Evolutionary conservation across 2,329 filamentous ascomycete genomes (phyloP), one percentile per base, ranked within the genome.

Genomic region (Botrytis sinoallii): DNA sequence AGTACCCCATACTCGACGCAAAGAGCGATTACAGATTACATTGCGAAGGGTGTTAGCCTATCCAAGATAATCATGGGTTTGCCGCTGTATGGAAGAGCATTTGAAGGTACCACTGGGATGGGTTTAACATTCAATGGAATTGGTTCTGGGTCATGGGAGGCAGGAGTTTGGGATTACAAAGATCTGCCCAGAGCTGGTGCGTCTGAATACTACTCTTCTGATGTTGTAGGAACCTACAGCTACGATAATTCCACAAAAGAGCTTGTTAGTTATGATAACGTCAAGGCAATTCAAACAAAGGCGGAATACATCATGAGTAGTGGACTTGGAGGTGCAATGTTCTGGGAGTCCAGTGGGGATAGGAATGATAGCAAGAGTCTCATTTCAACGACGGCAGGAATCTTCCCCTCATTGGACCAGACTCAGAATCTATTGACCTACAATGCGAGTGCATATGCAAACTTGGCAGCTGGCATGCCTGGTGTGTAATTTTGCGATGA

Each of bases 101-200:
- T 95, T 79, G 83, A 85, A 66, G 82, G 85, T 52, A 92, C 93
- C 0, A 82, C 84, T n/a, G 93, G 93, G 0, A 86, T 91, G 1
- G 93, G 93, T 14, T 82, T 87, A 75, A 73, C 86, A 0, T 96
- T 86, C 83, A 86, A 79, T 4, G 92, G 92, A 29, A 83, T 91
- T 35, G 93, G 92, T 3, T 80, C 83, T 22, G 93, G 92, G 0
- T 90, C 86, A 71, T 95, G 90, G 89, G 93, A 96, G 82, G 84
- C 85, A 29, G 92, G 92, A 0, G 85, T 94, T 4, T 95, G 91
- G 89, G 93, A 97, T 81, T 96, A 92, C 85, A 96, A 95, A 83
- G 91, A 83, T 0, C 86, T 97, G 2, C 93, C 93, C 0, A 85
- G 86, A 42, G 79, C 86, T 0, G 90, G 89, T 1, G 88, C 90